phyloP scores from a whole-genome alignment of 1,139 yeast genomes.

The Diutina neorugosa region DNA sequence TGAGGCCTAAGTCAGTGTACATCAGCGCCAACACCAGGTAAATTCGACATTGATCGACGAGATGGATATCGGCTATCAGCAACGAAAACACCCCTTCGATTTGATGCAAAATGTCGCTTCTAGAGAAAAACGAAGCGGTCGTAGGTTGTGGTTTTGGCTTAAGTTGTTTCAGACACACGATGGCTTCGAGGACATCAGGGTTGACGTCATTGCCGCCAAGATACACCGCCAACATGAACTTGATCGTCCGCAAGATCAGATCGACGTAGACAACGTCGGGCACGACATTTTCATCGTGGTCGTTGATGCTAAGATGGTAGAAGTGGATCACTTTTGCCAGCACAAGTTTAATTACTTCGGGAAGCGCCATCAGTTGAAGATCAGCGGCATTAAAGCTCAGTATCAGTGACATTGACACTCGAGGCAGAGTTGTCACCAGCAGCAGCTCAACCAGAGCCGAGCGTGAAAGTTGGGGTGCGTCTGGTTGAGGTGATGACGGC shows the following conservation, averaged over 20 bases:
- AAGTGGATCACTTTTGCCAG: slow-evolving; percentile 37
- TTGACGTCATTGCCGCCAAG: slow-evolving; percentile 31
- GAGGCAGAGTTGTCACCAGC: background rate
- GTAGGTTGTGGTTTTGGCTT: background rate
- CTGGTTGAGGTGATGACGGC: background rate
- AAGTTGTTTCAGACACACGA: background rate
- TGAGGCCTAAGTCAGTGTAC: slow-evolving; percentile 48
- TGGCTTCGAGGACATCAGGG: background rate
- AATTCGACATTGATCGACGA: slow-evolving; percentile 45
- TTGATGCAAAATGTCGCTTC: slow-evolving; percentile 36
- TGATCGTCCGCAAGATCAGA: slow-evolving; percentile 49
- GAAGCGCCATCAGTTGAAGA: slow-evolving; percentile 13
- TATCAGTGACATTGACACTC: background rate
- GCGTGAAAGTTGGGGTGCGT: background rate
- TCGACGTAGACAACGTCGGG: slow-evolving; percentile 80
- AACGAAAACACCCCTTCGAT: slow-evolving; percentile 32
- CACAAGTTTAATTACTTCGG: slow-evolving; percentile 39
- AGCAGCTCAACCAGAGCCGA: background rate
- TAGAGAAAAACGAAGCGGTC: slow-evolving; percentile 11
- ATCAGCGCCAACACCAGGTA: slow-evolving; percentile 57
- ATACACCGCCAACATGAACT: slow-evolving; percentile 45
- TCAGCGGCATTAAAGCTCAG: background rate
- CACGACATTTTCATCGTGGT: slow-evolving; percentile 54
- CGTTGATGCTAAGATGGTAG: slow-evolving; percentile 48
- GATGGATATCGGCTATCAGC: slow-evolving; percentile 30